phyloP scores from a whole-genome alignment of 345 rosid genomes.

The Trapa incisa region DNA sequence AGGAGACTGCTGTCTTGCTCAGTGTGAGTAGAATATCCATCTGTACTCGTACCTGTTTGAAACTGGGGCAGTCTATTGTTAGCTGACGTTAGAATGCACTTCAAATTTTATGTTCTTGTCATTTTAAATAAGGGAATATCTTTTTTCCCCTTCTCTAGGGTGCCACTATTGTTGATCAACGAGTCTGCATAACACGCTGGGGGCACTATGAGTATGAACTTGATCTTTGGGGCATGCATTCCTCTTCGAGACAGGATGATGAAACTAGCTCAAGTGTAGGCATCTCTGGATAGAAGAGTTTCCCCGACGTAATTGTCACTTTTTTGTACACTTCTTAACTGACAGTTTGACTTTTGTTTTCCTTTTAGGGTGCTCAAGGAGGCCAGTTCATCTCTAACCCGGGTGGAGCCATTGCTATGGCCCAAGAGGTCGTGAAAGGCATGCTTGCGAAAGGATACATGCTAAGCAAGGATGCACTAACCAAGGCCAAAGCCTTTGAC shows the following conservation, averaged over 20 bases:
- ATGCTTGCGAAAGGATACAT: slow-evolving; percentile 59
- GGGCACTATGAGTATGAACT: slow-evolving; percentile 47
- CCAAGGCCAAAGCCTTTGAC: slow-evolving; percentile 56
- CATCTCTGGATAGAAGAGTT: neutral
- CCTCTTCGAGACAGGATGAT: slow-evolving; percentile 19
- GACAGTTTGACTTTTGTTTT: slow-evolving; percentile 2
- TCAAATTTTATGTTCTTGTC: neutral
- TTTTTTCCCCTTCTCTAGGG: slow-evolving; percentile 31
- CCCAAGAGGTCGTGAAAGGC: slow-evolving; percentile 58
- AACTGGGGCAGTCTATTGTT: neutral
- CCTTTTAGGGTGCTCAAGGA: slow-evolving; percentile 16
- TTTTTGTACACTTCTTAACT: neutral
- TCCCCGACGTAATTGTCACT: neutral
- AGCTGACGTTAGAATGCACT: neutral
- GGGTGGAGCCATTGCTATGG: slow-evolving; percentile 58
- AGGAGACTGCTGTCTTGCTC: slow-evolving; percentile 70
- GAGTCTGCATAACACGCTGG: slow-evolving; percentile 71
- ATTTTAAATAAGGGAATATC: neutral
- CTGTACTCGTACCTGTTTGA: neutral
- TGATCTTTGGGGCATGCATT: slow-evolving; percentile 39
- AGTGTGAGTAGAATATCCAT: slow-evolving; percentile 36
- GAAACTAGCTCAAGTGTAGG: slow-evolving; percentile 41
- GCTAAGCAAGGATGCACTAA: slow-evolving; percentile 61
- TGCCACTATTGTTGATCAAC: slow-evolving; percentile 61
- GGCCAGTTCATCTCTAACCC: slow-evolving; percentile 34